These are phyloP conservation scores for Stevia rebaudiana DNA, from an alignment of 140 eudicot species.

Conservation along the genomic window DNA sequence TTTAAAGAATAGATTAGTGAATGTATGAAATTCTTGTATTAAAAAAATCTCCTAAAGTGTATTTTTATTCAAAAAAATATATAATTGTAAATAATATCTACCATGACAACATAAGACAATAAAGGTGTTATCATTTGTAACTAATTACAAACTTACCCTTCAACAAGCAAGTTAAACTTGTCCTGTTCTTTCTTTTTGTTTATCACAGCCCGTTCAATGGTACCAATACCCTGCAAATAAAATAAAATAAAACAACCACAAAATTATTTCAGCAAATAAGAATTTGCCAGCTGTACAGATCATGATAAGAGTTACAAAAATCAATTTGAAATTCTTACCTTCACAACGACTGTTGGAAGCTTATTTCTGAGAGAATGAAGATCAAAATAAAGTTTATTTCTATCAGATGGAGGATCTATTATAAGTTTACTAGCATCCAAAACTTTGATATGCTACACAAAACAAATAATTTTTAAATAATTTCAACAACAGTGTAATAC, in stretches of 20 bases:
- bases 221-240: conserved; percentile 67
- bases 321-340: conserved; percentile 39
- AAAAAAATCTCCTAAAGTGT: background rate
- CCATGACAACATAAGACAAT: background rate
- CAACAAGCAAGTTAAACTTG: conserved; percentile 58
- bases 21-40: background rate
- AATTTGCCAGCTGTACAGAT: background rate
- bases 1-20: too few relatives aligned
- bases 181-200: conserved; percentile 42
- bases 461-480: conserved; percentile 22
- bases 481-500: background rate
- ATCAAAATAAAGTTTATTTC: conserved; percentile 53
- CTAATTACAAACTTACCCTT: conserved; percentile 55
- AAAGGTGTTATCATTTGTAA: background rate
- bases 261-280: background rate
- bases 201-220: conserved; percentile 76
- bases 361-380: conserved; percentile 56
- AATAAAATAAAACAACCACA: background rate
- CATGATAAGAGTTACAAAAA: background rate
- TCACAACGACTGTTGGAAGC: conserved; percentile 71
- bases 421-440: conserved; percentile 61
- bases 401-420: conserved; percentile 46
- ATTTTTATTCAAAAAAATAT: too few relatives aligned
- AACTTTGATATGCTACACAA: conserved; percentile 56
- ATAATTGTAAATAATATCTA: too few relatives aligned